phyloP scores from a whole-genome alignment of 2,329 filamentous ascomycete species.

The Trichoderma endophyticum region DNA sequence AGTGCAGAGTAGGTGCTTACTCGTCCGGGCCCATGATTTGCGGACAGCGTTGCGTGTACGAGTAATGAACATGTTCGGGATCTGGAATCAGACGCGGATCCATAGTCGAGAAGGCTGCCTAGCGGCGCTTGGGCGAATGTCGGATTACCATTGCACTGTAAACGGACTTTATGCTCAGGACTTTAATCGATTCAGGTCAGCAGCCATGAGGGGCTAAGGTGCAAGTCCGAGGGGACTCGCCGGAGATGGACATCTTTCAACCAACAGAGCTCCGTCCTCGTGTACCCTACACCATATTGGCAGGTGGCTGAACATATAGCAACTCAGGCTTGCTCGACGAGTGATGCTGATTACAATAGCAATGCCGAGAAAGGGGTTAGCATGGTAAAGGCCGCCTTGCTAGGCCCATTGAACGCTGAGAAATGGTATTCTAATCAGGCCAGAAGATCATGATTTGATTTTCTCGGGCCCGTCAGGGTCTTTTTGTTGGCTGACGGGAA shows the following conservation, averaged over 20 bases:
- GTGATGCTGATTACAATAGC: not conserved
- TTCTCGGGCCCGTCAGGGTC: not conserved
- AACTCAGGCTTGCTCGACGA: not conserved
- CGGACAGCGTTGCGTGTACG: not conserved
- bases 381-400: not conserved
- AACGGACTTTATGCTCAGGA: not conserved
- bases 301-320: not conserved
- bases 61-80: not conserved
- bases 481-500: slow-evolving; percentile 9
- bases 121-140: not conserved
- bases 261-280: not conserved
- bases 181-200: not conserved
- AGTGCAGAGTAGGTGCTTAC: slow-evolving; percentile 7
- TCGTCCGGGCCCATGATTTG: not conserved
- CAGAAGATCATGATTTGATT: slow-evolving; percentile 1
- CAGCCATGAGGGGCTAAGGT: not conserved
- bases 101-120: not conserved
- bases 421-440: not conserved
- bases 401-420: not conserved
- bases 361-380: not conserved
- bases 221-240: not conserved
- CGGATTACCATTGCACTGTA: not conserved
- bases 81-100: not conserved
- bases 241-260: not conserved
- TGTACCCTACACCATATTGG: not conserved